phyloP scores from a whole-genome alignment of 2,329 filamentous ascomycete genomes.

The Scopulariopsis brevicaulis region DNA sequence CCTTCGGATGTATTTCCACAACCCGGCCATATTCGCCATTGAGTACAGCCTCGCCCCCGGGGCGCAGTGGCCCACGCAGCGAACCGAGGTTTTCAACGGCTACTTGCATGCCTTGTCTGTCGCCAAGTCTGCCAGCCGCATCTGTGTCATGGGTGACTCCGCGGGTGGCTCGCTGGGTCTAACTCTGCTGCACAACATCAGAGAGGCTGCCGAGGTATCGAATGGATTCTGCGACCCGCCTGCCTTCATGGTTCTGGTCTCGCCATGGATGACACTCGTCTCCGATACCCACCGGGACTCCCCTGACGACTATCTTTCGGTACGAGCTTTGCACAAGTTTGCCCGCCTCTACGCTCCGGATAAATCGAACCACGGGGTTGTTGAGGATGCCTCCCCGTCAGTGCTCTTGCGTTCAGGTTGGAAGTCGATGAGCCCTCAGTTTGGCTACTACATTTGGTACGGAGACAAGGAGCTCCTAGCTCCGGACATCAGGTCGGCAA shows the following conservation, averaged over 20 bases:
- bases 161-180: constrained; percentile 67
- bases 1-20: constrained; percentile 51
- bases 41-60: constrained; percentile 68
- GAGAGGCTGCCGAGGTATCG: not conserved
- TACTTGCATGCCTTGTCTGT: constrained; percentile 59
- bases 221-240: constrained; percentile 12
- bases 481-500: constrained; percentile 52
- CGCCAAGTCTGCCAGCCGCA: constrained; percentile 43
- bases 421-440: constrained; percentile 51
- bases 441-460: constrained; percentile 60
- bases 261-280: constrained; percentile 68
- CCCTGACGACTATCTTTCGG: constrained; percentile 63
- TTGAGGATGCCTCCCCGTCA: constrained; percentile 15
- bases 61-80: constrained; percentile 59
- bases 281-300: constrained; percentile 58
- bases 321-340: constrained; percentile 54
- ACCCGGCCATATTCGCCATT: constrained; percentile 68
- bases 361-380: constrained; percentile 25
- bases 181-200: constrained; percentile 40
- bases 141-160: constrained; percentile 69
- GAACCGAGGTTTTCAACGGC: constrained; percentile 57
- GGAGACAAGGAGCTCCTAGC: constrained; percentile 71
- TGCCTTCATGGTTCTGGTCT: constrained; percentile 59
- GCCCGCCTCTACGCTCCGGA: constrained; percentile 47
- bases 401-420: constrained; percentile 46